These are phyloP conservation scores for Phlebopus sp. DNA, from an alignment of 1,284 basidiomycete species.

Conservation along the genomic window DNA sequence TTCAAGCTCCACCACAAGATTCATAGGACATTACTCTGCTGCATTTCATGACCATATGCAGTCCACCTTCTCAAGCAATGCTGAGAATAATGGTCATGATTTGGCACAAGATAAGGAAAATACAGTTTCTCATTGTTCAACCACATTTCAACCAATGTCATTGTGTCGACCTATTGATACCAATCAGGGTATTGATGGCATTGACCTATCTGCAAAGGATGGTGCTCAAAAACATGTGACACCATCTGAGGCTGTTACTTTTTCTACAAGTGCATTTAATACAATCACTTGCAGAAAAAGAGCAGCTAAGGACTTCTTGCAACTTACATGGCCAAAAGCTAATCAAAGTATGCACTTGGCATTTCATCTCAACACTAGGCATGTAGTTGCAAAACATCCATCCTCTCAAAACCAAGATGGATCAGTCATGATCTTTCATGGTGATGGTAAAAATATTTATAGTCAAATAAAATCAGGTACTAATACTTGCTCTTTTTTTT, in stretches of 20 bases:
- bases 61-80: neutral
- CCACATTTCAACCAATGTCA: neutral
- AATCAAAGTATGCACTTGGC: slow-evolving; percentile 10
- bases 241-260: neutral
- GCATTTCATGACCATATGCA: no score
- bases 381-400: slow-evolving; percentile 3
- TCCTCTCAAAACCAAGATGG: neutral
- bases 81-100: neutral
- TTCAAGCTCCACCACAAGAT: no score
- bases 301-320: neutral
- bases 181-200: neutral
- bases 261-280: neutral
- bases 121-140: neutral
- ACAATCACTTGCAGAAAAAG: neutral
- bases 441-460: neutral
- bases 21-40: no score
- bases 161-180: neutral
- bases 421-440: neutral
- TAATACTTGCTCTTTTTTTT: no score
- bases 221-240: neutral
- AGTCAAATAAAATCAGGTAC: no score
- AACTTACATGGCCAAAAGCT: neutral
- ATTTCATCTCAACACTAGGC: slow-evolving; percentile 20
- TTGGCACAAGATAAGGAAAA: neutral
- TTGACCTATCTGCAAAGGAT: neutral